Conservation (phyloP, 352 stramenopile species). For the Lagenidium giganteum region DNA sequence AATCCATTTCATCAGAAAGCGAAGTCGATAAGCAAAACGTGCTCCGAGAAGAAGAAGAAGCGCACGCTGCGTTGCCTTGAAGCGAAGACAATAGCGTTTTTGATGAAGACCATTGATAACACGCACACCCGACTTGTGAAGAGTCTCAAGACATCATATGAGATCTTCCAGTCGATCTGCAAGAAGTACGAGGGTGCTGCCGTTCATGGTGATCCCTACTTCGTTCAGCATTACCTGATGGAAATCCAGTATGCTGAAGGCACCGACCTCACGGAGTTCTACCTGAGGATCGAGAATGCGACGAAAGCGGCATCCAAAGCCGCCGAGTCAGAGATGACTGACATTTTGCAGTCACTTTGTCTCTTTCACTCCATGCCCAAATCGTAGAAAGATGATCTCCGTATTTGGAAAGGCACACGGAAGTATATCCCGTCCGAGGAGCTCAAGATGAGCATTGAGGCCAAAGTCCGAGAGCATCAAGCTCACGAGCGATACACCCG, state of each 20-base stretch:
- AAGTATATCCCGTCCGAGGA: slow-evolving; percentile 1
- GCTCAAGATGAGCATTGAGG: too few species aligned
- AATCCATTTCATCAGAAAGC: too few species aligned
- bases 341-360: neutral
- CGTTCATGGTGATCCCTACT: neutral
- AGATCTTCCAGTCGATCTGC: neutral
- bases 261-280: neutral
- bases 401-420: neutral
- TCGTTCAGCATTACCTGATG: neutral
- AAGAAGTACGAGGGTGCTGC: neutral
- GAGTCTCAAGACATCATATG: neutral
- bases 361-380: neutral
- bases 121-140: neutral
- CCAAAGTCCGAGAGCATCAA: neutral
- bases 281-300: neutral
- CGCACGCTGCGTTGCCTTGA: too few species aligned
- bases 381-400: neutral
- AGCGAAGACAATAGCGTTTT: neutral
- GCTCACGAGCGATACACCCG: neutral
- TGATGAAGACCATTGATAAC: neutral
- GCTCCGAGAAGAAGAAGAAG: too few species aligned
- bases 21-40: too few species aligned
- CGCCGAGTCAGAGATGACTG: neutral
- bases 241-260: neutral
- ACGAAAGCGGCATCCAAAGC: neutral